Percentiles rank a stretch among this genome's conserved stretches.
Conservation (phyloP, 2,329 filamentous ascomycete species). For the Fusarium fracticaudum region DNA sequence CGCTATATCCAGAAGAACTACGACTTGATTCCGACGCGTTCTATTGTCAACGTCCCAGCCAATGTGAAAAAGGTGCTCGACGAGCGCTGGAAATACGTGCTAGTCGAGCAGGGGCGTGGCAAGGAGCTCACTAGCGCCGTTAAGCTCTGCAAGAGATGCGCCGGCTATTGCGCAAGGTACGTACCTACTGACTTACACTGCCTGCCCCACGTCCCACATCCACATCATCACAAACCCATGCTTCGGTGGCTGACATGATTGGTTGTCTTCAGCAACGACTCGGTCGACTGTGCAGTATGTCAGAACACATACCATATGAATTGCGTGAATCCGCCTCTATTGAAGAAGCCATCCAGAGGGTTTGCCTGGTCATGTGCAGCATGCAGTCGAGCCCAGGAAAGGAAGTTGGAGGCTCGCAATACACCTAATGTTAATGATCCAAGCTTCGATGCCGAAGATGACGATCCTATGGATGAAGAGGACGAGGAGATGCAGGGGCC, state of each 20-base stretch:
- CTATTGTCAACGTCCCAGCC: slow-evolving; percentile 95
- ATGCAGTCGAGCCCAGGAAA: slow-evolving; percentile 95
- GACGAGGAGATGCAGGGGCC: slow-evolving; percentile 70
- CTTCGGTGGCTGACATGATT: slow-evolving; percentile 38
- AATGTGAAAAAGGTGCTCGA: slow-evolving; percentile 96
- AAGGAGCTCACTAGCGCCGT: slow-evolving; percentile 97
- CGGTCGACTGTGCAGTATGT: slow-evolving; percentile 96
- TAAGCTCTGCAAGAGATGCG: slow-evolving; percentile 94
- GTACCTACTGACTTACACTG: slow-evolving; percentile 44
- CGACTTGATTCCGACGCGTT: slow-evolving; percentile 90
- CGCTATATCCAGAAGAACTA: slow-evolving; percentile 98
- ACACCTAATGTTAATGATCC: slow-evolving; percentile 80
- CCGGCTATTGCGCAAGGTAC: slow-evolving; percentile 89
- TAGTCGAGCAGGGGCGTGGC: slow-evolving; percentile 91
- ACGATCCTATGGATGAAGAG: slow-evolving; percentile 73
- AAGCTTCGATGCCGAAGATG: slow-evolving; percentile 71
- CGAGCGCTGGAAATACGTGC: slow-evolving; percentile 94
- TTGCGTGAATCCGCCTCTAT: slow-evolving; percentile 88
- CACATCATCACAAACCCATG: slow-evolving; percentile 14
- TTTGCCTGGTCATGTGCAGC: slow-evolving; percentile 98
- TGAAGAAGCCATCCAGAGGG: slow-evolving; percentile 95
- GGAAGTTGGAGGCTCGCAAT: slow-evolving; percentile 88
- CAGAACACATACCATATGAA: slow-evolving; percentile 98
- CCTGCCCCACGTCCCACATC: slow-evolving; percentile 28
- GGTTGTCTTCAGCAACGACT: slow-evolving; percentile 74